Percentiles rank a stretch among this genome's conserved stretches.
Conservation (phyloP, 2,329 filamentous ascomycete genomes). For the Fusarium tupiense region DNA sequence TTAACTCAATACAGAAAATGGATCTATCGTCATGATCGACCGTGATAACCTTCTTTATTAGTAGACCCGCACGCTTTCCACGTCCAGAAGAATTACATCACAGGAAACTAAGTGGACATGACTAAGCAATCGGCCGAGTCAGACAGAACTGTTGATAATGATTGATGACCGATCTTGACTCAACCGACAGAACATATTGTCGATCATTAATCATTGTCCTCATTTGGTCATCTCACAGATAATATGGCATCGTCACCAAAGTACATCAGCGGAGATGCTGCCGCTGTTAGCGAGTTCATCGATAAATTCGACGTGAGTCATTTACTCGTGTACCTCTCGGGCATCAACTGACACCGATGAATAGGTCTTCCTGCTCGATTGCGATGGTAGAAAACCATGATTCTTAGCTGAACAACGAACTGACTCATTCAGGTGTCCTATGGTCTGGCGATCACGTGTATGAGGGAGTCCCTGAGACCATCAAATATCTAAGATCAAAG, state of each 20-base stretch:
- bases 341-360: neutral
- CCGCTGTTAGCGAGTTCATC: conserved; percentile 83
- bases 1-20: neutral
- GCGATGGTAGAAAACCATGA: conserved; percentile 77
- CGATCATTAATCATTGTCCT: neutral
- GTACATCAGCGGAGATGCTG: conserved; percentile 81
- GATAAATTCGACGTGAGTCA: conserved; percentile 87
- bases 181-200: conserved; percentile 1
- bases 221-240: neutral
- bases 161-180: neutral
- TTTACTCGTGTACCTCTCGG: conserved; percentile 22
- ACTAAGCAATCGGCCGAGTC: conserved; percentile 28
- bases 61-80: neutral
- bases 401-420: neutral
- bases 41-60: neutral
- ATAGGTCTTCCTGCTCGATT: conserved; percentile 93
- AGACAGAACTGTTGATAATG: neutral
- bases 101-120: neutral
- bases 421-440: conserved; percentile 75
- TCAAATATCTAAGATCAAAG: conserved; percentile 83
- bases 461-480: conserved; percentile 83
- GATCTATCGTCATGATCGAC: neutral
- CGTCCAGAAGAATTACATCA: neutral
- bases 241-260: conserved; percentile 54
- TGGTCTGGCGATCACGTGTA: conserved; percentile 97